These are phyloP conservation scores for Quercus phellos DNA, from an alignment of 331 rosid species.

Conservation along the genomic window DNA sequence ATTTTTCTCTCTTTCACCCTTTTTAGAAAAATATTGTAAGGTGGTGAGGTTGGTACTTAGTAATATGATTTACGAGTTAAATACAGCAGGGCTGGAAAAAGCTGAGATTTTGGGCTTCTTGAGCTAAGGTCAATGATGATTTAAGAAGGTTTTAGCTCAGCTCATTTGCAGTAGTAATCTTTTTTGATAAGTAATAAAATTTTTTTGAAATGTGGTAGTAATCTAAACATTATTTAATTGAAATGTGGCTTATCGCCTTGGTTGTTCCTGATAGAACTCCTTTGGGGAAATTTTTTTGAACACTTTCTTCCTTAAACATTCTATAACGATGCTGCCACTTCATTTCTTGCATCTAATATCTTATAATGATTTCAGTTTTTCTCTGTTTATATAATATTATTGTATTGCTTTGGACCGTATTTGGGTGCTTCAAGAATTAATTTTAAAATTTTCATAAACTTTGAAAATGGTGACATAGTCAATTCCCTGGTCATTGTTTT, in stretches of 20 bases:
- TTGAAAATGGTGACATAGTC: background rate
- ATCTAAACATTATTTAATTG: background rate
- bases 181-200: no score
- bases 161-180: background rate
- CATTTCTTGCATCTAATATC: background rate
- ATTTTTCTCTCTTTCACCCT: background rate
- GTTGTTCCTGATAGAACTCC: background rate
- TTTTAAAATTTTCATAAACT: background rate
- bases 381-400: background rate
- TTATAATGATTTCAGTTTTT: background rate
- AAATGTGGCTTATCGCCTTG: background rate
- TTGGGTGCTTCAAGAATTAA: background rate
- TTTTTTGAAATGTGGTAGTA: no score
- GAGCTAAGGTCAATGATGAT: no score
- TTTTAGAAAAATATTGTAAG: background rate
- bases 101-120: background rate
- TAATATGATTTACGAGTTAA: background rate
- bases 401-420: background rate
- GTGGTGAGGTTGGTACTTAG: background rate
- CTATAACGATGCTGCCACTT: background rate
- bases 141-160: background rate
- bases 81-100: background rate
- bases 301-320: background rate
- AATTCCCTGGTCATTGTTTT: background rate
- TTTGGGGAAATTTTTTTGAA: background rate